phyloP scores from a whole-genome alignment of 2,329 filamentous ascomycete species.

The Lasiodiplodia hormozganensis region DNA sequence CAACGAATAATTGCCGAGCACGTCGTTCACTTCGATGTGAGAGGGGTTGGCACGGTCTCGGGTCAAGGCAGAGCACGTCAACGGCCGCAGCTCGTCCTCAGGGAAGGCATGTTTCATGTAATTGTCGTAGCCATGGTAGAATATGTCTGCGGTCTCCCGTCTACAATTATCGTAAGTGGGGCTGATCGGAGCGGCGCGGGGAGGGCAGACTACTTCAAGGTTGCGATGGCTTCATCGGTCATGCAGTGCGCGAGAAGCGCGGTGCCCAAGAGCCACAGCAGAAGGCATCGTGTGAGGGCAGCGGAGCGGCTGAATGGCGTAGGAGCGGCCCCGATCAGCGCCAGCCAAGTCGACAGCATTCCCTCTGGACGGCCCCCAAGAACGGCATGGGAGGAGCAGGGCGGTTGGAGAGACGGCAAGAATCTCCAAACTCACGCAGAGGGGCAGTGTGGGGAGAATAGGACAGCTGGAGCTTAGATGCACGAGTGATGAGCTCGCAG shows the following conservation, averaged over 20 bases:
- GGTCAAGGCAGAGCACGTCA: constrained; percentile 83
- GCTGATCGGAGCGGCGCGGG: not conserved
- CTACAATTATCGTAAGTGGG: constrained; percentile 35
- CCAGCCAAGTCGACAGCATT: constrained; percentile 46
- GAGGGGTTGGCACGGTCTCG: constrained; percentile 80
- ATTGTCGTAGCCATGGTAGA: constrained; percentile 95
- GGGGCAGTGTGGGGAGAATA: constrained; percentile 22
- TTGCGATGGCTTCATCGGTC: constrained; percentile 51
- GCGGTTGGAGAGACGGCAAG: constrained; percentile 17
- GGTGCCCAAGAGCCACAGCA: constrained; percentile 40
- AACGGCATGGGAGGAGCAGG: constrained; percentile 43
- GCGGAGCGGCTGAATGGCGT: constrained; percentile 24
- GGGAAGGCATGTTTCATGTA: constrained; percentile 95
- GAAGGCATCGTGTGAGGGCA: constrained; percentile 40
- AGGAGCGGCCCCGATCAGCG: constrained; percentile 39
- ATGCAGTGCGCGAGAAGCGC: constrained; percentile 49
- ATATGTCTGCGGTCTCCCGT: constrained; percentile 70
- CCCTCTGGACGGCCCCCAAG: constrained; percentile 38
- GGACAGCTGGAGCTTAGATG: constrained; percentile 28
- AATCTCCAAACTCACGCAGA: constrained; percentile 24
- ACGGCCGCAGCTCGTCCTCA: constrained; percentile 90
- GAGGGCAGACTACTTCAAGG: constrained; percentile 43
- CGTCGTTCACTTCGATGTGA: constrained; percentile 90
- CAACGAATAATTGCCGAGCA: constrained; percentile 94
- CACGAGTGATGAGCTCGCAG: constrained; percentile 15